These are phyloP conservation scores for Scenedesmus sp. DNA, from an alignment of 163 green algal genomes.

Conservation along the genomic window DNA sequence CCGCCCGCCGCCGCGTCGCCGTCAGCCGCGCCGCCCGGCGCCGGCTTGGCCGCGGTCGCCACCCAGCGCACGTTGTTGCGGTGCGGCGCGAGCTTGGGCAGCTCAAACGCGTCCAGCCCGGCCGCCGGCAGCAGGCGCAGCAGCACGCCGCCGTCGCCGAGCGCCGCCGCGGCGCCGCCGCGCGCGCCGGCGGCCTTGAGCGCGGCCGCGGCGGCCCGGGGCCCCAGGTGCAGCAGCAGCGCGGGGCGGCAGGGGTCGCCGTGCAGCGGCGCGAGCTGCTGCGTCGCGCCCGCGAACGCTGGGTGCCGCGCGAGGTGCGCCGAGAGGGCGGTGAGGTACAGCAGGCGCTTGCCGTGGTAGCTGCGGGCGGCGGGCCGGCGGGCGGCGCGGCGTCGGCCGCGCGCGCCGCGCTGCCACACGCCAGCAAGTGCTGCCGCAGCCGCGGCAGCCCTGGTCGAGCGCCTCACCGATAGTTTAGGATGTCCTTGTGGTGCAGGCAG, in stretches of 20 bases:
- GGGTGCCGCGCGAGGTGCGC: conserved; percentile 42
- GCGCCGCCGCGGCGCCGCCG: conserved; percentile 5
- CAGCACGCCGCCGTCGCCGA: conserved; percentile 32
- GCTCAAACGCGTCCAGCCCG: conserved; percentile 51
- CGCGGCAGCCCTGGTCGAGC: neutral
- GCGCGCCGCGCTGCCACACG: too few species aligned
- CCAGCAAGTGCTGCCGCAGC: neutral
- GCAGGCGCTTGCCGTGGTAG: conserved; percentile 70
- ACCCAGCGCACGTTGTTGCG: conserved; percentile 72
- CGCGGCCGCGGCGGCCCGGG: neutral
- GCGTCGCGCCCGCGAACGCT: neutral
- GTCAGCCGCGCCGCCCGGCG: conserved; percentile 4
- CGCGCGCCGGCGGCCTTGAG: conserved; percentile 26
- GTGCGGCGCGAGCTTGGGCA: conserved; percentile 63
- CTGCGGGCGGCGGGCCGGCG: conserved; percentile 14
- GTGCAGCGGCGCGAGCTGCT: conserved; percentile 37
- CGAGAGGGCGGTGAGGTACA: conserved; percentile 68
- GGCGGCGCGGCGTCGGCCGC: too few species aligned
- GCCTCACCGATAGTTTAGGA: conserved; percentile 68
- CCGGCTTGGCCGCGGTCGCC: conserved; percentile 14
- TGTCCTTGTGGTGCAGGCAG: conserved; percentile 76
- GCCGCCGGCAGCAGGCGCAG: conserved; percentile 64
- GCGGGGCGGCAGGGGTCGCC: conserved; percentile 51
- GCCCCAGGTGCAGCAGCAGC: conserved; percentile 42
- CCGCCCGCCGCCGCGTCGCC: conserved; percentile 18